phyloP scores from a whole-genome alignment of 78 protist species.

The Carpediemonas membranifera region DNA sequence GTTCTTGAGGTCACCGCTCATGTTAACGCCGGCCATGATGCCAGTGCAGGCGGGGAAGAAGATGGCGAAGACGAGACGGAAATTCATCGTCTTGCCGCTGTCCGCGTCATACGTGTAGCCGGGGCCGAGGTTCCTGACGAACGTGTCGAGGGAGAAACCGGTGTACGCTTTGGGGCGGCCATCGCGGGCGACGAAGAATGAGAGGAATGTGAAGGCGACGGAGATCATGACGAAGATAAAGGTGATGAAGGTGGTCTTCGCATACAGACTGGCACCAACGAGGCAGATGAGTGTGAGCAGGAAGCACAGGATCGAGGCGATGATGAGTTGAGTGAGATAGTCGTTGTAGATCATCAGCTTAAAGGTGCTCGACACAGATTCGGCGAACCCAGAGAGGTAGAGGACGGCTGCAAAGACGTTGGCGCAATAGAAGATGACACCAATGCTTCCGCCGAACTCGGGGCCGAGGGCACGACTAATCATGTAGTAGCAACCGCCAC shows the following conservation, averaged over 20 bases:
- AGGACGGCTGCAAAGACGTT: conserved; percentile 40
- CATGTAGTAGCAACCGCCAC: conserved; percentile 66
- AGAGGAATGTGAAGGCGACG: conserved; percentile 5
- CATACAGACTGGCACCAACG: conserved; percentile 25
- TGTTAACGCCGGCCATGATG: conserved; percentile 57
- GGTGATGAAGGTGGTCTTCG: conserved; percentile 1
- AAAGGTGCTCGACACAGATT: conserved; percentile 18
- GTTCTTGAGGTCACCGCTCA: conserved; percentile 42
- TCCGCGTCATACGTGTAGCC: too few relatives aligned
- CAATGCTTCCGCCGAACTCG: conserved; percentile 49
- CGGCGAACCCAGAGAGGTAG: conserved; percentile 52
- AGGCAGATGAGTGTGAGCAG: background rate
- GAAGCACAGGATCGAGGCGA: background rate
- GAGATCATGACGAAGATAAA: conserved; percentile 18
- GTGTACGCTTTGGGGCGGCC: background rate
- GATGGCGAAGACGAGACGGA: conserved; percentile 28
- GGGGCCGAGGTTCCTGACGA: conserved; percentile 6
- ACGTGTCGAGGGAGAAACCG: background rate
- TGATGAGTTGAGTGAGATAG: background rate
- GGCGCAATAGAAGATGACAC: conserved; percentile 48
- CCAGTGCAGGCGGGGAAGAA: conserved; percentile 69
- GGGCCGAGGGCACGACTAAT: conserved; percentile 66
- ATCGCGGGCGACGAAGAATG: background rate
- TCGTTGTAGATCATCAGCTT: background rate
- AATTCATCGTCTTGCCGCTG: background rate